These are phyloP conservation scores for Abrus pulchellus DNA, from an alignment of 306 rosid genomes.

Conservation along the genomic window DNA sequence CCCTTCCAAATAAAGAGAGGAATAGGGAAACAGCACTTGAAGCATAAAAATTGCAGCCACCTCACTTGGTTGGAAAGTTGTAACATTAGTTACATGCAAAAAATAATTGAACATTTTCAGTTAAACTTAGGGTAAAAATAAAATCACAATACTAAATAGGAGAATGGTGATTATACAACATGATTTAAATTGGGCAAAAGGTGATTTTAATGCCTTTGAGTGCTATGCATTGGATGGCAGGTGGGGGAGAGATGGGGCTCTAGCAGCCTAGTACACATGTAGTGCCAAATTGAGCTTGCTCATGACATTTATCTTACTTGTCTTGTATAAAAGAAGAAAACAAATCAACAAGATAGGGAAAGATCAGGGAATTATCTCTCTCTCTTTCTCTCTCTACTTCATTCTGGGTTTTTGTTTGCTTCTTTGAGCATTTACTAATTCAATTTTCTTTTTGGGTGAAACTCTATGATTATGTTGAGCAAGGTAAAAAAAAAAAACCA, in stretches of 20 bases:
- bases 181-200: background rate
- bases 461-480: slow-evolving; percentile 33
- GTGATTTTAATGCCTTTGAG: slow-evolving; percentile 29
- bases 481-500: slow-evolving; percentile 21
- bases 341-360: slow-evolving; percentile 58
- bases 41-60: slow-evolving; percentile 48
- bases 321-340: slow-evolving; percentile 57
- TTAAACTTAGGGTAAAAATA: background rate
- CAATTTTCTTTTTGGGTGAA: slow-evolving; percentile 36
- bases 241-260: background rate
- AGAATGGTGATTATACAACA: slow-evolving; percentile 18
- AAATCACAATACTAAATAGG: background rate
- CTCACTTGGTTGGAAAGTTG: slow-evolving; percentile 33
- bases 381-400: slow-evolving; percentile 44
- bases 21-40: slow-evolving; percentile 22
- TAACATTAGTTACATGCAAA: background rate
- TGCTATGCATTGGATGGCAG: slow-evolving; percentile 19
- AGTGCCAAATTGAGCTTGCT: slow-evolving; percentile 50
- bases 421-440: slow-evolving; percentile 47
- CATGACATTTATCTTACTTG: slow-evolving; percentile 48
- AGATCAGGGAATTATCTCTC: slow-evolving; percentile 51
- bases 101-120: background rate
- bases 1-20: slow-evolving; percentile 49
- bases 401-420: slow-evolving; percentile 52
- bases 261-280: slow-evolving; percentile 42